Conservation (phyloP, 129 eudicot genomes). For the Ambrosia artemisiifolia region DNA sequence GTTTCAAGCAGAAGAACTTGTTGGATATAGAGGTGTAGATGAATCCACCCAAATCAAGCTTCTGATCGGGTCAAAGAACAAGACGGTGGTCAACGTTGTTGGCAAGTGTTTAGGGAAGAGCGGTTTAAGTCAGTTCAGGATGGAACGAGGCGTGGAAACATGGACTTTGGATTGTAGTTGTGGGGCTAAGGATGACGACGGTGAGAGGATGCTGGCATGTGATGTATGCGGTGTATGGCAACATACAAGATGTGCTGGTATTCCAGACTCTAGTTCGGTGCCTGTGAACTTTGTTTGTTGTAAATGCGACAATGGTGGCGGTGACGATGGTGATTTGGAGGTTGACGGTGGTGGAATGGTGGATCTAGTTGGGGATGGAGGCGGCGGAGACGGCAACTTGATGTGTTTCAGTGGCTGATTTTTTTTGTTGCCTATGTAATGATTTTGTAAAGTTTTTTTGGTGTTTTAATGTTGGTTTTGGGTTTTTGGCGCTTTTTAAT, state of each 20-base stretch:
- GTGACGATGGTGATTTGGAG: slow-evolving; percentile 3
- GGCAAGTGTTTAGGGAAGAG: slow-evolving; percentile 58
- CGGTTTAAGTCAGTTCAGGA: slow-evolving; percentile 43
- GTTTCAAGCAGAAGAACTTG: slow-evolving; percentile 77
- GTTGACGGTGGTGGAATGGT: not conserved
- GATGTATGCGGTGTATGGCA: slow-evolving; percentile 84
- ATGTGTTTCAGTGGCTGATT: slow-evolving; percentile 2
- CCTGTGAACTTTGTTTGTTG: slow-evolving; percentile 60
- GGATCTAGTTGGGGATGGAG: not conserved
- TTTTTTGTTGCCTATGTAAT: slow-evolving; percentile 2
- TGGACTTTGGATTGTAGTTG: slow-evolving; percentile 92
- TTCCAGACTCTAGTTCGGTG: slow-evolving; percentile 49
- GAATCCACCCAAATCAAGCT: slow-evolving; percentile 86
- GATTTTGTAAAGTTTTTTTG: slow-evolving; percentile 20
- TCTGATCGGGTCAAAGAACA: slow-evolving; percentile 41
- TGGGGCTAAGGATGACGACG: slow-evolving; percentile 92
- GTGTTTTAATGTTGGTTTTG: not conserved
- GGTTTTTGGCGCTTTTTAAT: slow-evolving; percentile 14
- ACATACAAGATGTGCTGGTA: slow-evolving; percentile 82
- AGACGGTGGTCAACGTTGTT: slow-evolving; percentile 37
- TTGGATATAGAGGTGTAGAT: slow-evolving; percentile 74
- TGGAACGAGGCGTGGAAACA: slow-evolving; percentile 78
- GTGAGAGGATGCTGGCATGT: slow-evolving; percentile 94
- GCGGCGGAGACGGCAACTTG: not conserved
- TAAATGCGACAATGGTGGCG: slow-evolving; percentile 28